Evolutionary conservation across 192 early-diverging fungal species (phyloP).

Genomic region (Umbelopsis ramanniana): DNA sequence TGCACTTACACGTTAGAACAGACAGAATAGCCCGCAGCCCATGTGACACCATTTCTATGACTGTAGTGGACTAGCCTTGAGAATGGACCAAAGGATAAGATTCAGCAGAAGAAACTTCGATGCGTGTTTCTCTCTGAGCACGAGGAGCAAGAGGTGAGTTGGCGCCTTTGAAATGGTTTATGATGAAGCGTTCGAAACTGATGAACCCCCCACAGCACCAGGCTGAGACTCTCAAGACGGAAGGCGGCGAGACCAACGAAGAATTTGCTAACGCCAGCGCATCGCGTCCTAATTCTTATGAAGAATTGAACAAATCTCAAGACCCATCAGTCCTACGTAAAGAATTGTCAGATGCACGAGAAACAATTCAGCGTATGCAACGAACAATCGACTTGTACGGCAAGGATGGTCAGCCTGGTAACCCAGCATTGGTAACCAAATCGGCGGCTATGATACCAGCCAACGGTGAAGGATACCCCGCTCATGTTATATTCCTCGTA

Average conservation of each 20-base stretch:
- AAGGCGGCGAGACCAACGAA: background rate
- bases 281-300: background rate
- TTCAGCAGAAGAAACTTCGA: constrained; percentile 72
- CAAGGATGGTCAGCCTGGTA: background rate
- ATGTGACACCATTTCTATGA: background rate
- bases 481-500: background rate
- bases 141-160: background rate
- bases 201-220: background rate
- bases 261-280: constrained; percentile 13
- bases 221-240: background rate
- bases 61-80: constrained; percentile 69
- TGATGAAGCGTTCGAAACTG: background rate
- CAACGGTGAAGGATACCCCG: constrained; percentile 1
- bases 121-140: constrained; percentile 53
- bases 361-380: constrained; percentile 32
- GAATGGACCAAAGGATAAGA: constrained; percentile 59
- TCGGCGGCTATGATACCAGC: background rate
- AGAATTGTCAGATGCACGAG: constrained; percentile 26
- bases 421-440: background rate
- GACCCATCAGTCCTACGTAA: constrained; percentile 1
- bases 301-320: background rate
- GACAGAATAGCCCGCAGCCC: background rate
- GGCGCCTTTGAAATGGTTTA: too few species aligned
- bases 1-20: background rate
- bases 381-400: background rate